These are phyloP conservation scores for Yamadazyma oceani DNA, from an alignment of 1,139 yeast species.

Conservation along the genomic window DNA sequence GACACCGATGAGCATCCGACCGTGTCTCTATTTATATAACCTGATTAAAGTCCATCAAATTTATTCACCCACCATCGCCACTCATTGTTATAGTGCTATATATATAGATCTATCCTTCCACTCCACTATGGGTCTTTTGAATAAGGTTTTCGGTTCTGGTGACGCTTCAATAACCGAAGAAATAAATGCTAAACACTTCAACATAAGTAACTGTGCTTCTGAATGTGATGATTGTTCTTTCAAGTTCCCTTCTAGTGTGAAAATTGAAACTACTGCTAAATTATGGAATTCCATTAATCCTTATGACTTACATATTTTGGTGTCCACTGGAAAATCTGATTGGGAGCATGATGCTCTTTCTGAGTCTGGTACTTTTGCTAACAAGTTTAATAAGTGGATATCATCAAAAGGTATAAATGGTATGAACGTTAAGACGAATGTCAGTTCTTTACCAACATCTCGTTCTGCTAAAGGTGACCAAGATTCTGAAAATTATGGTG, in stretches of 20 bases:
- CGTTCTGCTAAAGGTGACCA: slow-evolving; percentile 45
- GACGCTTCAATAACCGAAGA: slow-evolving; percentile 15
- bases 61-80: too few species aligned
- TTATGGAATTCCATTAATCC: slow-evolving; percentile 74
- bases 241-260: slow-evolving; percentile 58
- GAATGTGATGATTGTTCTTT: slow-evolving; percentile 52
- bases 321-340: slow-evolving; percentile 81
- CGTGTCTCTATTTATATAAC: too few species aligned
- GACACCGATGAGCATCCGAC: background rate
- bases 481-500: slow-evolving; percentile 43
- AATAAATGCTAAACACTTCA: slow-evolving; percentile 38
- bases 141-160: slow-evolving; percentile 4
- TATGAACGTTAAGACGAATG: slow-evolving; percentile 48
- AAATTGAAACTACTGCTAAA: slow-evolving; percentile 44
- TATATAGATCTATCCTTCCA: background rate
- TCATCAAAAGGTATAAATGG: slow-evolving; percentile 13
- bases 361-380: slow-evolving; percentile 50
- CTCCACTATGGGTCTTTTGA: slow-evolving; percentile 2
- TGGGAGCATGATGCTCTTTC: slow-evolving; percentile 81
- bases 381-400: slow-evolving; percentile 52
- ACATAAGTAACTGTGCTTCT: slow-evolving; percentile 42
- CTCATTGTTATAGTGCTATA: too few species aligned
- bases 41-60: too few species aligned
- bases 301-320: slow-evolving; percentile 67
- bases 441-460: slow-evolving; percentile 29